Base-by-base conservation (phyloP, 2,329 filamentous ascomycete genomes). In the Beauveria sp. region DNA sequence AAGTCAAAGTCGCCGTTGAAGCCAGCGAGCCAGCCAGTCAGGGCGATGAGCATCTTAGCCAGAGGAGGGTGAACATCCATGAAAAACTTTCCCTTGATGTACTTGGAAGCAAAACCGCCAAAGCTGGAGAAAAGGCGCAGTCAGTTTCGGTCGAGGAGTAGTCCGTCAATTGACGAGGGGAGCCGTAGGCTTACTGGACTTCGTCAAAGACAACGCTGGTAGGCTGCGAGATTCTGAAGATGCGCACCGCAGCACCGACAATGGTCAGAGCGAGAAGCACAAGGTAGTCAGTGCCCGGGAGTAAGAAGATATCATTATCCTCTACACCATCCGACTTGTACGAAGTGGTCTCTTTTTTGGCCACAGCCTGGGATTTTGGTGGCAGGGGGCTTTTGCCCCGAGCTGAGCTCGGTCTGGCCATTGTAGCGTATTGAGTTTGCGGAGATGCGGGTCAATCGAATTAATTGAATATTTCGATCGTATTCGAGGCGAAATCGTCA, bases 11-110 rank as follows among this genome's bases (percentile, higher is more conserved):
- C 83, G 66, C 94, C 94, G 71, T 97, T 85, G 74, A 97, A 99
- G 59, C 94, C 94, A 69, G 92, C 94, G 65, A 97, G 77, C 87
- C 90, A 99, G 68, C 93, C 94, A 65, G 92, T 92, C 63, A 99
- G 84, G 57, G 94, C 96, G 70, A 99, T 93, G 67, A 99, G 86
- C 72, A 99, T 85, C 80, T 99, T 99, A 66, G 94, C 94, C 63
- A 99, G 83, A 51, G 94, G 94, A 37, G 94, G 94, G 73, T 99
- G 94, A n/a, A 99, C 94, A 73, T 99, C 94, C 94, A 99, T 99
- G 76, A 99, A 99, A 84, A 99, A 99, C 73, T 84, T 89, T 71
- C 94, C 94, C 81, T 99, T 97, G 83, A 99, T 97, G 76, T 99
- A 99, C 77, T 99, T 99, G 69, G 90, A 91, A 66, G 94, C 94